Percentiles rank a stretch among this genome's conserved stretches.
Evolutionary conservation across 306 rosid species (phyloP).

Genomic region (Calophaca sinica): DNA sequence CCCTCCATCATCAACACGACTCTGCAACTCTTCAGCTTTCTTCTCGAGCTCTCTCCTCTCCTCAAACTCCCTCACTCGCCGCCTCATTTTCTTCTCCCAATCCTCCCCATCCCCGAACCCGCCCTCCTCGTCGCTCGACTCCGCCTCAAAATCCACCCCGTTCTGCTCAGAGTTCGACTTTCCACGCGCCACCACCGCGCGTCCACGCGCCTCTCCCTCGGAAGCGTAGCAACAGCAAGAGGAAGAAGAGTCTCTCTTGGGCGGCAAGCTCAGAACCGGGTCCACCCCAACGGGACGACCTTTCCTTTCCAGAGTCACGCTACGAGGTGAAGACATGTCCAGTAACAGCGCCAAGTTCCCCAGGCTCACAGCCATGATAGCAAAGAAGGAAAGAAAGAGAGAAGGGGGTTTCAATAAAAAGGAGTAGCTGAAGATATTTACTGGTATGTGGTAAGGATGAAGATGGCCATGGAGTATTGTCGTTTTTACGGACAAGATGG

Average conservation of each 20-base stretch:
- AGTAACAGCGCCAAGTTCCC: constrained; percentile 78
- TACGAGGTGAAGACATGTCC: constrained; percentile 66
- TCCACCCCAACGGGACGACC: constrained; percentile 61
- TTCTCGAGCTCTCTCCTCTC: constrained; percentile 86
- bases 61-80: constrained; percentile 81
- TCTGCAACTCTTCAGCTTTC: constrained; percentile 91
- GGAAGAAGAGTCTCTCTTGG: constrained; percentile 57
- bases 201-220: constrained; percentile 71
- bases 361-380: constrained; percentile 68
- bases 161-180: constrained; percentile 65
- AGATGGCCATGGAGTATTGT: constrained; percentile 37
- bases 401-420: constrained; percentile 39
- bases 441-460: constrained; percentile 36
- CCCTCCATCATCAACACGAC: constrained; percentile 48
- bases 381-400: constrained; percentile 17
- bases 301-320: constrained; percentile 60
- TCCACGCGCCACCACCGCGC: constrained; percentile 54
- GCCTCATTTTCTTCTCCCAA: constrained; percentile 84
- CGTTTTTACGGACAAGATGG: background rate
- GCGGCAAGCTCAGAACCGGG: constrained; percentile 61
- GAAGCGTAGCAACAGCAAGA: constrained; percentile 44
- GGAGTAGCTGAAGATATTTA: constrained; percentile 48
- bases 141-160: constrained; percentile 74
- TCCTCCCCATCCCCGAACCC: constrained; percentile 59
- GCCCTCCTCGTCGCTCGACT: constrained; percentile 72